Percentiles rank a stretch among this genome's conserved stretches.
Evolutionary conservation across 176 grass and related monocot species (phyloP).

Genomic region (Poa pratensis): DNA sequence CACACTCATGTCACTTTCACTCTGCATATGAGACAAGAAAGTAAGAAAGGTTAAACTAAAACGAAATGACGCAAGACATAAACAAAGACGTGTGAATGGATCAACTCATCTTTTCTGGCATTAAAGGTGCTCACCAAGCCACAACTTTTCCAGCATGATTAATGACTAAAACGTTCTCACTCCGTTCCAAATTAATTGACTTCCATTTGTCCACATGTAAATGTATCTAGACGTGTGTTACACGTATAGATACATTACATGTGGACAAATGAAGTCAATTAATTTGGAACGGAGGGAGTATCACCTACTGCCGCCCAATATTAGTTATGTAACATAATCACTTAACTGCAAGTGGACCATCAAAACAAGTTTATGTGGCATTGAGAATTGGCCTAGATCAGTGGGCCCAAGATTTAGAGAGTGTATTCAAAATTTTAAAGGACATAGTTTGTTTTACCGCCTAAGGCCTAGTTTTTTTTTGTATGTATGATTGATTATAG

Average conservation of each 20-base stretch:
- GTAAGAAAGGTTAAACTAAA: conserved; percentile 31
- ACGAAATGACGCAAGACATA: conserved; percentile 14
- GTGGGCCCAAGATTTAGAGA: too few species aligned
- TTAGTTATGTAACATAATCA: neutral
- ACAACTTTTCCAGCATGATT: conserved; percentile 25
- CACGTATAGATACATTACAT: too few species aligned
- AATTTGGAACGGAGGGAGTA: too few species aligned
- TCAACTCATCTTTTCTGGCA: conserved; percentile 30
- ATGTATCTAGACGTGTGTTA: too few species aligned
- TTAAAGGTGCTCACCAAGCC: conserved; percentile 14
- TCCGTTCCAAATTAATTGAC: too few species aligned
- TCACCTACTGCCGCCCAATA: conserved; percentile 22
- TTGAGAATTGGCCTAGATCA: neutral
- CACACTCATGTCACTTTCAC: neutral
- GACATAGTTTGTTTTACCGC: too few species aligned
- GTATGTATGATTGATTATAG: too few species aligned
- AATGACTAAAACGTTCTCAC: conserved; percentile 40
- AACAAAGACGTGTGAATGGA: neutral
- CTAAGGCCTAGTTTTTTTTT: too few species aligned
- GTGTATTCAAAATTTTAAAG: too few species aligned
- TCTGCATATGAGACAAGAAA: conserved; percentile 27
- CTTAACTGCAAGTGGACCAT: conserved; percentile 20
- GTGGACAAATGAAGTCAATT: too few species aligned
- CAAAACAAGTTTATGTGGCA: conserved; percentile 45
- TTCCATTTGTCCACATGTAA: too few species aligned